Percentiles rank a stretch among this genome's conserved stretches.
Evolutionary conservation across 73 alveolate species (phyloP).

Genomic region (Uronychia setigera): DNA sequence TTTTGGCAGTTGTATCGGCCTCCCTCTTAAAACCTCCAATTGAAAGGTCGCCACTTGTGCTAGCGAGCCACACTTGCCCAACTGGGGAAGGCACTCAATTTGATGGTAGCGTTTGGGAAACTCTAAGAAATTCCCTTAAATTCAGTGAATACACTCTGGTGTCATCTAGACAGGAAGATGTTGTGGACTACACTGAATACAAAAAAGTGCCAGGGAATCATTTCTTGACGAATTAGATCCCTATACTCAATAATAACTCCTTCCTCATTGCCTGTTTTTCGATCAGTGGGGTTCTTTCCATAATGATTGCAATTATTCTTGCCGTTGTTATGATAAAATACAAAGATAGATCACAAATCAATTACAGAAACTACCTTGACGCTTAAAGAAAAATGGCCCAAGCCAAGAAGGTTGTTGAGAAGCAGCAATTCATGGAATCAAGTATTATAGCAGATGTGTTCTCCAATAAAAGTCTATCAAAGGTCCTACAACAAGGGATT

Average conservation of each 20-base stretch:
- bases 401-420: neutral
- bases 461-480: no score
- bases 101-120: neutral
- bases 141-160: neutral
- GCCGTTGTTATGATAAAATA: neutral
- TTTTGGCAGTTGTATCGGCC: neutral
- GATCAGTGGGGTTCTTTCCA: neutral
- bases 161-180: neutral
- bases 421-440: no score
- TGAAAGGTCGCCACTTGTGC: neutral
- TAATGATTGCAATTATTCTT: neutral
- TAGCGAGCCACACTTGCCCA: neutral
- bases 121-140: neutral
- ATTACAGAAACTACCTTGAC: neutral
- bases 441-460: no score
- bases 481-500: no score
- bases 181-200: neutral
- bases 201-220: neutral
- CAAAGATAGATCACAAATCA: neutral
- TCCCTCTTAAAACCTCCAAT: neutral
- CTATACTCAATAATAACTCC: neutral
- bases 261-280: neutral
- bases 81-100: neutral
- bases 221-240: neutral
- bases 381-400: neutral